Evolutionary conservation across 1,284 basidiomycete genomes (phyloP), one percentile per base, ranked within the genome.

Genomic region (Neonothopanus nambi): DNA sequence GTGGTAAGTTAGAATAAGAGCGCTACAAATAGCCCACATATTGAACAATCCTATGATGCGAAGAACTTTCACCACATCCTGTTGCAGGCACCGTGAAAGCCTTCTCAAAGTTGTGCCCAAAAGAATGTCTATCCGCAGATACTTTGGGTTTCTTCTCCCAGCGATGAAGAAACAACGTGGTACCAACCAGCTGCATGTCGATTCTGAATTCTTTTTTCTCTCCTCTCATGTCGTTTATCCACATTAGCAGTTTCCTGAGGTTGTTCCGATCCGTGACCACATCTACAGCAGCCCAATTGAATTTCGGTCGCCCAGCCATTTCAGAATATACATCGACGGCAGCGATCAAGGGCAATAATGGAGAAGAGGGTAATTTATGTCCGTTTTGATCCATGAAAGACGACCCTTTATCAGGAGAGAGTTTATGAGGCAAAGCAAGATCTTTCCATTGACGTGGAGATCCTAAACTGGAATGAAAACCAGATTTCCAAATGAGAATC

Each of bases 201-300:
- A 86, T 81, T 13, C 83, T 67, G 60, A 84, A 85, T 46, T 80
- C 75, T 68, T 6, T 61, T 52, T 41, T 61, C 0, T 59, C 63
- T 9, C 30, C 30, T 33, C 8, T 33, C 13, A 58, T 56, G 15
- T 66, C 68, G n/a, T 63, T 63, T 44, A 79, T 68, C 81, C 81
- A 85, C n/a, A 80, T 67, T 15, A 80, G 58, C 5, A 86, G 69
- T 63, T 83, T 84, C 13, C 82, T 71, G 24, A 85, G 68, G 15
- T 71, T 72, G 60, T 84, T 85, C 4, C 83, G 71, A 61, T 84
- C 81, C 0, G 81, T 81, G 50, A 85, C 69, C 52, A 85, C 67
- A 61, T 86, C 82, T 38, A 81, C 63, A 0, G 66, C 57, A 4
- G 69, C 50, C 78, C 82, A 82, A 53, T 80, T 72, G 45, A 84